Evolutionary conservation across 176 grass and related monocot species (phyloP).

Genomic region (Themeda triandra): DNA sequence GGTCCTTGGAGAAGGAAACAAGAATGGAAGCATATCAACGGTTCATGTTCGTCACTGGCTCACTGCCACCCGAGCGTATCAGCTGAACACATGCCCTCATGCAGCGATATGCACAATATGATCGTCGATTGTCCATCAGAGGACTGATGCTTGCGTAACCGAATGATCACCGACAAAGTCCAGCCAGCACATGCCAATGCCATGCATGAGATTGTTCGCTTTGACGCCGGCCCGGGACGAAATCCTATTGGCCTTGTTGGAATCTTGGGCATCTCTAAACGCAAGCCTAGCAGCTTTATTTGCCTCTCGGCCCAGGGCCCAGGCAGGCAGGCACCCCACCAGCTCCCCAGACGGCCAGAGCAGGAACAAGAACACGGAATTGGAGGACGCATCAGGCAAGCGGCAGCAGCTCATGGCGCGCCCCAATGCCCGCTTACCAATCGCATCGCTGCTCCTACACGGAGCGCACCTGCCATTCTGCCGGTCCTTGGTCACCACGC

Average conservation of each 20-base stretch:
- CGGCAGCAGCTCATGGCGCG: slow-evolving; percentile 12
- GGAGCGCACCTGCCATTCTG: neutral
- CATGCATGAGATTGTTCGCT: neutral
- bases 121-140: neutral
- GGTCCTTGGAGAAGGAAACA: neutral
- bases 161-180: neutral
- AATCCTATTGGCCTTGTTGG: neutral
- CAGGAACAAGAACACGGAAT: neutral
- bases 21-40: neutral
- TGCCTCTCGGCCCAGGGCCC: neutral
- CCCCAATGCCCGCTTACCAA: neutral
- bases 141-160: neutral
- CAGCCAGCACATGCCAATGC: neutral
- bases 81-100: neutral
- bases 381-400: neutral
- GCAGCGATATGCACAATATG: neutral
- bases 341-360: no score
- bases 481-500: neutral
- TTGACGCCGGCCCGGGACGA: neutral
- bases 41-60: neutral
- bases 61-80: neutral
- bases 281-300: neutral
- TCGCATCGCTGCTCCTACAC: neutral
- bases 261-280: neutral
- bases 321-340: neutral